A percentile compares a stretch with the other conserved stretches of the same genome.
These are phyloP conservation scores for Chalaropsis thielavioides DNA, from an alignment of 2,329 filamentous ascomycete species.

Conservation along the genomic window DNA sequence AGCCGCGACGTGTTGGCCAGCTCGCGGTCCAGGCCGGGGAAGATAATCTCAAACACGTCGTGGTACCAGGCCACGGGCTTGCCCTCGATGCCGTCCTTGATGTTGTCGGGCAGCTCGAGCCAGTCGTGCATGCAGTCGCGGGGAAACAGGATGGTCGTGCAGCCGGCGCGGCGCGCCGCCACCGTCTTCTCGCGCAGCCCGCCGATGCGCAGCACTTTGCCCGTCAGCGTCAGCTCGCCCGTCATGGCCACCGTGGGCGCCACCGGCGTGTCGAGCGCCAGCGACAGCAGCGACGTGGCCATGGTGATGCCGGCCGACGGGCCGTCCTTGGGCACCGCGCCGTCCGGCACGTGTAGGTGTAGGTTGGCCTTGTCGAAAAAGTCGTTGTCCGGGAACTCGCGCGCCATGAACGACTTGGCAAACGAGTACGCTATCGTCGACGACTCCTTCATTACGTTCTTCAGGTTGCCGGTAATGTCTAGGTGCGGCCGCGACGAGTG, in stretches of 20 bases:
- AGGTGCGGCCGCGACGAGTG: constrained; percentile 61
- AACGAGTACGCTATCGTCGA: constrained; percentile 92
- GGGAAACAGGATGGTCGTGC: constrained; percentile 87
- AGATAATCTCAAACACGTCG: constrained; percentile 85
- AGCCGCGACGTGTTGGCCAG: constrained; percentile 48
- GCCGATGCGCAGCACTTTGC: constrained; percentile 89
- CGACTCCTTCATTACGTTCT: constrained; percentile 96
- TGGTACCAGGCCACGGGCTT: constrained; percentile 85
- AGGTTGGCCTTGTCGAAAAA: constrained; percentile 95
- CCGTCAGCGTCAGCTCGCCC: constrained; percentile 88
- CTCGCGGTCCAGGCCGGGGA: constrained; percentile 62
- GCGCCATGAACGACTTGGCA: constrained; percentile 75
- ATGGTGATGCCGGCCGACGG: constrained; percentile 93
- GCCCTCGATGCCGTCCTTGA: constrained; percentile 90
- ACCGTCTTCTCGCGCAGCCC: constrained; percentile 95
- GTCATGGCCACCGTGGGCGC: constrained; percentile 93
- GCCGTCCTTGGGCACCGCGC: constrained; percentile 88
- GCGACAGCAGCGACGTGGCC: constrained; percentile 79
- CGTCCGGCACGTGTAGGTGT: constrained; percentile 92
- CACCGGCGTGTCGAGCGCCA: constrained; percentile 66
- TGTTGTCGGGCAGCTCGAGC: constrained; percentile 96
- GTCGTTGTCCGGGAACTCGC: constrained; percentile 72
- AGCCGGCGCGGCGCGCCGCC: constrained; percentile 79
- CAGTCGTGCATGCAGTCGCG: constrained; percentile 93
- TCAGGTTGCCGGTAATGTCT: constrained; percentile 87